phyloP scores from a whole-genome alignment of 2,329 filamentous ascomycete genomes.

The Trichoderma cornu-damae region DNA sequence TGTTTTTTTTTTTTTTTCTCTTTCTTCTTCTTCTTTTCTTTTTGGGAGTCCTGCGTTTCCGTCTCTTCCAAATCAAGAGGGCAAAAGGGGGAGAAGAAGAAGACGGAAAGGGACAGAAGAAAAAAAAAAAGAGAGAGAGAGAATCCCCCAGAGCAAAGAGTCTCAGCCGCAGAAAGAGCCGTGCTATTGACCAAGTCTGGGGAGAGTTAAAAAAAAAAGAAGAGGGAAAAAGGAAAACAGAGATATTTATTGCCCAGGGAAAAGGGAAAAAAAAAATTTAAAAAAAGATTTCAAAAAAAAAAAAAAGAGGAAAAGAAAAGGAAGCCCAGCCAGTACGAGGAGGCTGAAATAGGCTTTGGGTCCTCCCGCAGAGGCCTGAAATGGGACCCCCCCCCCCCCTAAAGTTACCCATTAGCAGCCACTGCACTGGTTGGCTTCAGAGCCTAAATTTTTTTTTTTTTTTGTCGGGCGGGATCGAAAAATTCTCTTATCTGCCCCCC shows the following conservation, averaged over 20 bases:
- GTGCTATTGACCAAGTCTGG: conserved; percentile 2
- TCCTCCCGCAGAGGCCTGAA: neutral
- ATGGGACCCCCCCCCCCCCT: too few species aligned
- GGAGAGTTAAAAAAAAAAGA: neutral
- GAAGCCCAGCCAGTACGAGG: neutral
- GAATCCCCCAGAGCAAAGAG: conserved; percentile 6
- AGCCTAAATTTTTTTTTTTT: neutral
- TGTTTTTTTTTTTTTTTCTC: too few species aligned
- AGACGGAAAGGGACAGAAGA: conserved; percentile 9
- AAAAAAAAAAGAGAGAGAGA: conserved; percentile 15
- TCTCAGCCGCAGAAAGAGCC: conserved; percentile 14
- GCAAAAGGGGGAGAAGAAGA: conserved; percentile 15
- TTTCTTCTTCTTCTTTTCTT: too few species aligned
- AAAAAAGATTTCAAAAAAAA: too few species aligned
- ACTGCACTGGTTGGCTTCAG: neutral
- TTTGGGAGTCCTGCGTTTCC: neutral
- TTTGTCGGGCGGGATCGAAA: too few species aligned
- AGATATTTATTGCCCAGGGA: neutral
- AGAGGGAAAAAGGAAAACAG: neutral
- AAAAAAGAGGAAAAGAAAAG: conserved; percentile 1
- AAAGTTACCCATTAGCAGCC: neutral
- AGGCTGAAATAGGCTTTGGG: neutral
- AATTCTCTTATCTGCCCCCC: conserved; percentile 13
- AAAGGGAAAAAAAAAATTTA: conserved; percentile 1
- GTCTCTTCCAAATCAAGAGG: conserved; percentile 1